phyloP scores from a whole-genome alignment of 768 basidiomycete species.

The Leucocoprinus sp. region DNA sequence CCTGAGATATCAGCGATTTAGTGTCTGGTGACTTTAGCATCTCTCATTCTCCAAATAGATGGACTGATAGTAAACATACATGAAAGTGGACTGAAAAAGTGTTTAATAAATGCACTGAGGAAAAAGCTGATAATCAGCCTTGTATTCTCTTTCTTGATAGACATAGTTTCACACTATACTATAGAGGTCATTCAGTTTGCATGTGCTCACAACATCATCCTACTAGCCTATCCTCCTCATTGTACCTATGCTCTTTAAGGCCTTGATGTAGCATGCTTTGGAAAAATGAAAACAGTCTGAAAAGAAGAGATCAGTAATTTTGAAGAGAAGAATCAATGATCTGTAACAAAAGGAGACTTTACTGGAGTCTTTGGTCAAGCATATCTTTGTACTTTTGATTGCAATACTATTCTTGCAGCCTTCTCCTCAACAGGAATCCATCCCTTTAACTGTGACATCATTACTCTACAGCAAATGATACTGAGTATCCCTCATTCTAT shows the following conservation, averaged over 20 bases:
- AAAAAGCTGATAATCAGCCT: no score
- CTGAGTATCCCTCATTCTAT: constrained; percentile 25
- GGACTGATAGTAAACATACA: no score
- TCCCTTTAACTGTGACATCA: constrained; percentile 26
- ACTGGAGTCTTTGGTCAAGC: constrained; percentile 25
- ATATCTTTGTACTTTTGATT: constrained; percentile 22
- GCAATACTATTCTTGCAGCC: constrained; percentile 24
- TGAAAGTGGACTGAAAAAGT: no score
- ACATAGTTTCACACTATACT: constrained; percentile 31
- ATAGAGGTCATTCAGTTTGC: constrained; percentile 26
- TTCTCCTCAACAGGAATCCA: constrained; percentile 31
- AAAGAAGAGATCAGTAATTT: constrained; percentile 18
- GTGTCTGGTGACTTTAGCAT: no score
- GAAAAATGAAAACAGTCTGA: constrained; percentile 26
- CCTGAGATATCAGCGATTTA: no score
- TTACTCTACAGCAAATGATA: constrained; percentile 26
- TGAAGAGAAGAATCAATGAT: constrained; percentile 16
- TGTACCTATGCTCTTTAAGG: constrained; percentile 35
- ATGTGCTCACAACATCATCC: constrained; percentile 25
- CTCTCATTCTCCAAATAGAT: no score
- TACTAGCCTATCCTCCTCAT: constrained; percentile 32
- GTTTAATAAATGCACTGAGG: no score
- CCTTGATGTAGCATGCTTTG: constrained; percentile 37
- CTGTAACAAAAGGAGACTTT: constrained; percentile 29
- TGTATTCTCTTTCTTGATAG: constrained; percentile 38